A percentile compares a stretch with the other conserved stretches of the same genome.
These are phyloP conservation scores for Cryoendolithus antarcticus DNA, from an alignment of 2,329 filamentous ascomycete genomes.

Conservation along the genomic window DNA sequence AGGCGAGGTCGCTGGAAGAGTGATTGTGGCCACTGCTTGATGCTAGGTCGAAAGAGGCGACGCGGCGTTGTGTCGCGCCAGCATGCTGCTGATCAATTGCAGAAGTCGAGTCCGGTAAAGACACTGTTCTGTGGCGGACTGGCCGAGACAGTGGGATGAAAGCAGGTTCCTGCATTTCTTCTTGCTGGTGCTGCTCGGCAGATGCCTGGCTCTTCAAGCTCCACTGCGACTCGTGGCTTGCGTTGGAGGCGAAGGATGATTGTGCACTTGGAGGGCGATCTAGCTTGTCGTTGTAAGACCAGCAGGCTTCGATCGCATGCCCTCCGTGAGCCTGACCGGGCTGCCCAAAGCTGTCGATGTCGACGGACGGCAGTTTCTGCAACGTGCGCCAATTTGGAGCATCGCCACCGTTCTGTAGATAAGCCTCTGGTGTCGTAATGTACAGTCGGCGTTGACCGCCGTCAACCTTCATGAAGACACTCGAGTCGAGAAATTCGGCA, in stretches of 20 bases:
- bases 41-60: slow-evolving; percentile 17
- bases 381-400: slow-evolving; percentile 63
- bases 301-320: slow-evolving; percentile 35
- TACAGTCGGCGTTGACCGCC: slow-evolving; percentile 53
- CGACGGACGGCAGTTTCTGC: slow-evolving; percentile 42
- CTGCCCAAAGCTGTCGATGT: slow-evolving; percentile 43
- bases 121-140: slow-evolving; percentile 12
- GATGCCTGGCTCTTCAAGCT: slow-evolving; percentile 25
- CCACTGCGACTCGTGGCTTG: slow-evolving; percentile 18
- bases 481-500: slow-evolving; percentile 55
- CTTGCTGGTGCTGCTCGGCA: slow-evolving; percentile 10
- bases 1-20: slow-evolving; percentile 15
- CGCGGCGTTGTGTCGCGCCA: slow-evolving; percentile 17
- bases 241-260: slow-evolving; percentile 34
- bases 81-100: slow-evolving; percentile 7
- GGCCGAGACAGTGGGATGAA: slow-evolving; percentile 17
- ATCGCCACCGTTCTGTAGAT: slow-evolving; percentile 51
- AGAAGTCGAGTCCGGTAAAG: slow-evolving; percentile 15
- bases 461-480: slow-evolving; percentile 59
- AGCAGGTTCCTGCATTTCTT: slow-evolving; percentile 18
- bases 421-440: slow-evolving; percentile 63
- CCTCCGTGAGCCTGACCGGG: slow-evolving; percentile 39
- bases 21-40: too few relatives aligned
- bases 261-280: slow-evolving; percentile 44
- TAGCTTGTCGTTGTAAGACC: slow-evolving; percentile 53